Base-by-base conservation (phyloP, 768 basidiomycete species). In the Coprinopsis sp. region DNA sequence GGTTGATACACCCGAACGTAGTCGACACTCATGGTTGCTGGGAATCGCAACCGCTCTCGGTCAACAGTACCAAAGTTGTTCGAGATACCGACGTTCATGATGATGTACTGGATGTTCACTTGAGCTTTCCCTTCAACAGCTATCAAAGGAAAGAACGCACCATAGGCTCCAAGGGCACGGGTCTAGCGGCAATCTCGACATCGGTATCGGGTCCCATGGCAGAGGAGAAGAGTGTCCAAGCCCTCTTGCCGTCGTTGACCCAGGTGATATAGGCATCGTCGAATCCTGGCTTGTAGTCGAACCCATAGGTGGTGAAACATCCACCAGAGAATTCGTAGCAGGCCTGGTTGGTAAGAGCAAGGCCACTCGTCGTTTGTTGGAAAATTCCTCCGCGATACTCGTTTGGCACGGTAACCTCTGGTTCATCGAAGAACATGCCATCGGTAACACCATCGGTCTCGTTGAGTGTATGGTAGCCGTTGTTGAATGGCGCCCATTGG, bases 1-100 rank as follows among this genome's bases (percentile, higher is more conserved):
- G 65, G 67, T 51, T 82, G 81, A 55, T 82, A 84, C 2, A 94
- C 81, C 6, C 91, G 76, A 38, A 92, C 77, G 45, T 80, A 92
- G 59, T 93, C 91, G 37, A 92, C 63, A 44, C 64, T 63, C 84
- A 91, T 81, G 13, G 64, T 68, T 16, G 71, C 61, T 2, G 78
- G 78, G 61, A 82, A 75, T 18, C 63, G 58, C 23, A 86, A 58
- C 33, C 76, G 50, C 2, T 65, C 64, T 24, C 75, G 64, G 51
- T 87, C 78, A 53, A 86, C 66, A 2, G 42, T 18, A 28, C 81
- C 84, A 58, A 88, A 87, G 54, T 75, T 79, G 45, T 68, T 52
- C 1, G 83, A 85, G 47, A 86, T 76, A 44, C 83, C 86, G 41
- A 84, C 68, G 53, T 85, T 84, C 44, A 73, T 69, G 44, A 87